Base-by-base conservation (phyloP, 768 basidiomycete species). In the Roridomyces roridus region DNA sequence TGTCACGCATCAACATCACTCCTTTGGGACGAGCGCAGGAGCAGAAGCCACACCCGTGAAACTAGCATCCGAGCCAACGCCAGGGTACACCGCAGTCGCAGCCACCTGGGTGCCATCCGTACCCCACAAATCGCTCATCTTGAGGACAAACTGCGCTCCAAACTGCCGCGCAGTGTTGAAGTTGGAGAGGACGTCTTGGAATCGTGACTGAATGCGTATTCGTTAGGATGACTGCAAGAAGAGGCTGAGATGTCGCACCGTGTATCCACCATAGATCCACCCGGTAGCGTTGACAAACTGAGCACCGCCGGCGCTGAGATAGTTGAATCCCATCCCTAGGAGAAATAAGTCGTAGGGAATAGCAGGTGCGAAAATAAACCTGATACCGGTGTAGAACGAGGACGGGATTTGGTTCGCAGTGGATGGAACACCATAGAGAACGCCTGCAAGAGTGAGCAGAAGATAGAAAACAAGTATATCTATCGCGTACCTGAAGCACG, bases 261-360 rank as follows among this genome's bases (percentile, higher is more conserved):
- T 53, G 29, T 56, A 59, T 31, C 65, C 57, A 18, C 65, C 65
- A 25, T 54, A 62, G 11, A 66, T 66, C 65, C 65, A 66, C 1
- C 65, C 65, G 5, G 54, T 47, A 3, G 49, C 46, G 2, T 25
- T 49, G 11, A 41, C 37, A 29, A 57, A 60, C 28, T 66, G 65
- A 21, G 65, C 65, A 5, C 59, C 62, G 25, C 65, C 63, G 8
- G 57, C 59, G 35, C 62, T 64, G 23, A 64, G 51, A 41, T 66
- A 66, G 49, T 66, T 66, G 57, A 66, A 62, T 1, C 65, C 65
- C 57, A 66, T 66, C 23, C 62, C 65, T 64, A n/a, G 29, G 34
- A 14, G 7, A 15, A 15, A 15, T 34, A 2, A 34, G 7, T n/a
- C 31, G 4, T 3, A 34, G 11, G 15, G 3, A 7, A 10, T 6